phyloP scores from a whole-genome alignment of 2,329 filamentous ascomycete species.

The Epicoccum nigrum region DNA sequence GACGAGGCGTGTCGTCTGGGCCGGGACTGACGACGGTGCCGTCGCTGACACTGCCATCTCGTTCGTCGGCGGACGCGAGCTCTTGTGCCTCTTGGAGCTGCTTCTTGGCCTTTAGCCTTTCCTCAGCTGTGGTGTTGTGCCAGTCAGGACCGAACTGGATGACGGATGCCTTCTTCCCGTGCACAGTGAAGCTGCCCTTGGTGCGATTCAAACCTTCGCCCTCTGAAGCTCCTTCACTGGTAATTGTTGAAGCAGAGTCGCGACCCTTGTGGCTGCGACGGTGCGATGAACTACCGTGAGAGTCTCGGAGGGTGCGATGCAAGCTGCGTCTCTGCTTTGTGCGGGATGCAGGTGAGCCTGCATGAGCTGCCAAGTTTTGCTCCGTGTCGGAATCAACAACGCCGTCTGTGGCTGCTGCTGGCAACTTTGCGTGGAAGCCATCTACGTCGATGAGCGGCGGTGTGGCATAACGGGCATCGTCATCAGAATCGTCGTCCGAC shows the following conservation, averaged over 20 bases:
- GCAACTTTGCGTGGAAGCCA: slow-evolving; percentile 29
- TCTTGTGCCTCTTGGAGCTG: slow-evolving; percentile 44
- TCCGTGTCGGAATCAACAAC: slow-evolving; percentile 38
- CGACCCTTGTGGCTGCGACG: slow-evolving; percentile 78
- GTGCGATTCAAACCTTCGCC: slow-evolving; percentile 77
- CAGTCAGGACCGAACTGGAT: slow-evolving; percentile 96
- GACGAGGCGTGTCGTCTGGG: slow-evolving; percentile 31
- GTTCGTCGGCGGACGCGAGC: slow-evolving; percentile 32
- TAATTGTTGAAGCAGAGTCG: slow-evolving; percentile 69
- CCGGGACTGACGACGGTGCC: slow-evolving; percentile 30
- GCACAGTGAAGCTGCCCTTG: slow-evolving; percentile 89
- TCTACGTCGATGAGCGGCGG: slow-evolving; percentile 39
- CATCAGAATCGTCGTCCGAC: slow-evolving; percentile 42
- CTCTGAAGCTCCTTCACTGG: slow-evolving; percentile 54
- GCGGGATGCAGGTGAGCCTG: slow-evolving; percentile 59
- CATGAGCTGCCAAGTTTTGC: slow-evolving; percentile 29
- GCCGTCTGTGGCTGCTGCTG: slow-evolving; percentile 34
- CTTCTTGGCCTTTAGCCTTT: slow-evolving; percentile 47
- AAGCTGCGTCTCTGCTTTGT: slow-evolving; percentile 82
- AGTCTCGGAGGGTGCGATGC: slow-evolving; percentile 86
- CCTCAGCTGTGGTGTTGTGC: slow-evolving; percentile 61
- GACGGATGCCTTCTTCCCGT: slow-evolving; percentile 97
- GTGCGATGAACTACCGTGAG: slow-evolving; percentile 66
- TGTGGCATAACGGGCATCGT: slow-evolving; percentile 39
- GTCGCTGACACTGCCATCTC: slow-evolving; percentile 34